phyloP scores from a whole-genome alignment of 2,329 filamentous ascomycete species.

The Colletotrichum shisoi region DNA sequence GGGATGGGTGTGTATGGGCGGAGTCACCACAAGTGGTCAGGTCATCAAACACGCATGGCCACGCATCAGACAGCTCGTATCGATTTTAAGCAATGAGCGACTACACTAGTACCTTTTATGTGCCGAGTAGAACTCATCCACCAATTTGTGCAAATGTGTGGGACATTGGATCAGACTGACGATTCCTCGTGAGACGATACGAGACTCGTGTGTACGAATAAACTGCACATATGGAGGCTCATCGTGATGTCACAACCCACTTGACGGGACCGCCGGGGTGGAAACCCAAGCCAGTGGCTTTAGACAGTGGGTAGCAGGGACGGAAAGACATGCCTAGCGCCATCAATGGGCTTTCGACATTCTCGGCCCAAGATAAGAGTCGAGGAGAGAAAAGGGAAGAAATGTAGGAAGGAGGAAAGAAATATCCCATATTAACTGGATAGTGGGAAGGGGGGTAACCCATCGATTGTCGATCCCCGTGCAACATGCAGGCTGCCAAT shows the following conservation, averaged over 20 bases:
- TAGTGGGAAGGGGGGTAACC: slow-evolving; percentile 13
- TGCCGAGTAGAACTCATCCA: neutral
- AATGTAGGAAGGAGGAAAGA: neutral
- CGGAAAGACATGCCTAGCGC: slow-evolving; percentile 33
- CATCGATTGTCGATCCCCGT: slow-evolving; percentile 23
- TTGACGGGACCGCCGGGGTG: slow-evolving; percentile 23
- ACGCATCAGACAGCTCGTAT: slow-evolving; percentile 32
- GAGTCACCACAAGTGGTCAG: neutral
- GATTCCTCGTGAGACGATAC: slow-evolving; percentile 24
- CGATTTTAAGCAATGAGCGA: neutral
- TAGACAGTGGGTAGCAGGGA: slow-evolving; percentile 26
- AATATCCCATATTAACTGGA: slow-evolving; percentile 21
- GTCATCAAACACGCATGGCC: slow-evolving; percentile 7
- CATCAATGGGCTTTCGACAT: slow-evolving; percentile 18
- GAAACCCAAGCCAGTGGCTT: slow-evolving; percentile 14
- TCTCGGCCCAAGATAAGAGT: slow-evolving; percentile 13
- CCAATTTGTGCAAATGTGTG: slow-evolving; percentile 22
- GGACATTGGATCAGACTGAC: slow-evolving; percentile 31
- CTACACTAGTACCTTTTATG: neutral
- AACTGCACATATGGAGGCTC: slow-evolving; percentile 2
- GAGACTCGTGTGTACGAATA: slow-evolving; percentile 11
- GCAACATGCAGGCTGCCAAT: neutral
- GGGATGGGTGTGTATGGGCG: slow-evolving; percentile 16
- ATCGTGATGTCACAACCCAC: slow-evolving; percentile 37
- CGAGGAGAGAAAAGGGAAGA: neutral